Percentiles rank a stretch among this genome's conserved stretches.
Evolutionary conservation across 1,284 basidiomycete species (phyloP).

Genomic region (Heterobasidion irregulare): DNA sequence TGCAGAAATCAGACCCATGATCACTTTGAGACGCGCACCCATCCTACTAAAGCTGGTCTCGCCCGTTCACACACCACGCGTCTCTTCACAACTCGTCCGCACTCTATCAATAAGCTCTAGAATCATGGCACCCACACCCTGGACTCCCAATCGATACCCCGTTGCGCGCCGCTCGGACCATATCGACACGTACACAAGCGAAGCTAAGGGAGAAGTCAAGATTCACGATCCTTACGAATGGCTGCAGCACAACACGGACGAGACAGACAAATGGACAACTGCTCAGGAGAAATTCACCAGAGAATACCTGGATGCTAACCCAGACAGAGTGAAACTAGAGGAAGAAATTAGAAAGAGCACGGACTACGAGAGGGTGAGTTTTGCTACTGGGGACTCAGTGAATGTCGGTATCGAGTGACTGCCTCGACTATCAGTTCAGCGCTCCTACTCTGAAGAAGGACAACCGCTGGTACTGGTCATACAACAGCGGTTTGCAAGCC

Average conservation of each 20-base stretch:
- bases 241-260: conserved; percentile 54
- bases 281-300: conserved; percentile 57
- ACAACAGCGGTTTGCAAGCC: conserved; percentile 64
- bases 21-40: not conserved
- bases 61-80: not conserved
- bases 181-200: conserved; percentile 63
- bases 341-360: conserved; percentile 53
- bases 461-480: conserved; percentile 70
- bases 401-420: not conserved
- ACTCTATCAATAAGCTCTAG: conserved; percentile 1
- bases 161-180: conserved; percentile 53
- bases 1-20: conserved; percentile 1
- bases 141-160: conserved; percentile 50
- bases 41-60: not conserved
- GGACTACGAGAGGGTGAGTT: conserved; percentile 59
- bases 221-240: conserved; percentile 71
- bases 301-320: conserved; percentile 51
- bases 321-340: conserved; percentile 49
- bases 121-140: conserved; percentile 24
- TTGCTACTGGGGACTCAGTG: not conserved
- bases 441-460: conserved; percentile 55
- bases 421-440: conserved; percentile 37
- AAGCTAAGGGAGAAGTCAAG: conserved; percentile 45
- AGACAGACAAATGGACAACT: conserved; percentile 58
- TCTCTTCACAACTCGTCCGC: not conserved